Evolutionary conservation across 371 early-diverging fungal species (phyloP).

Genomic region (Rhizopus arrhizus): DNA sequence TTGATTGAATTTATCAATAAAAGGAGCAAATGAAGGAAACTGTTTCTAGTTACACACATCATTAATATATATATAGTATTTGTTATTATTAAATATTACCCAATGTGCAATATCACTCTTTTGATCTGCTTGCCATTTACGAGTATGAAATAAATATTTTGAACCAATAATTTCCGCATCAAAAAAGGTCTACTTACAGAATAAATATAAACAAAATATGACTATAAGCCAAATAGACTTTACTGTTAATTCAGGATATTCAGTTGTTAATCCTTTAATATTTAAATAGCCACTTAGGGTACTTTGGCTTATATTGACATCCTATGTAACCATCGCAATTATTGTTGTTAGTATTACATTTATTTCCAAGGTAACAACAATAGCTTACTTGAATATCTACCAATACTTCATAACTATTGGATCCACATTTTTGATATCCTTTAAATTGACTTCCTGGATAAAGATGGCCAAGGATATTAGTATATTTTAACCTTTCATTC

Average conservation of each 20-base stretch:
- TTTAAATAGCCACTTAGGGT: slow-evolving; percentile 74
- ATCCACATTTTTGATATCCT: slow-evolving; percentile 70
- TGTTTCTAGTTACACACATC: slow-evolving; percentile 11
- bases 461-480: slow-evolving; percentile 12
- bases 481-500: background rate
- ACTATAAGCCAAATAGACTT: background rate
- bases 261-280: slow-evolving; percentile 75
- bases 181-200: slow-evolving; percentile 62
- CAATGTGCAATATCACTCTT: slow-evolving; percentile 76
- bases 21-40: slow-evolving; percentile 53
- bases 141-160: slow-evolving; percentile 75
- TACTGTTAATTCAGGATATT: slow-evolving; percentile 72
- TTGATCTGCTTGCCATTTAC: slow-evolving; percentile 84
- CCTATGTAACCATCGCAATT: slow-evolving; percentile 37
- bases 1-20: slow-evolving; percentile 62
- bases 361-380: background rate
- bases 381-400: slow-evolving; percentile 68
- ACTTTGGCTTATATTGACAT: slow-evolving; percentile 70
- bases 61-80: too few relatives aligned
- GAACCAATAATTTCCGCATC: slow-evolving; percentile 80
- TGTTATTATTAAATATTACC: slow-evolving; percentile 48
- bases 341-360: background rate
- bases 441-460: slow-evolving; percentile 65
- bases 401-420: slow-evolving; percentile 64
- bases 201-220: background rate